Percentiles rank a stretch among this genome's conserved stretches.
These are phyloP conservation scores for Secale cereale DNA, from an alignment of 176 grass and related monocot genomes.

Conservation along the genomic window DNA sequence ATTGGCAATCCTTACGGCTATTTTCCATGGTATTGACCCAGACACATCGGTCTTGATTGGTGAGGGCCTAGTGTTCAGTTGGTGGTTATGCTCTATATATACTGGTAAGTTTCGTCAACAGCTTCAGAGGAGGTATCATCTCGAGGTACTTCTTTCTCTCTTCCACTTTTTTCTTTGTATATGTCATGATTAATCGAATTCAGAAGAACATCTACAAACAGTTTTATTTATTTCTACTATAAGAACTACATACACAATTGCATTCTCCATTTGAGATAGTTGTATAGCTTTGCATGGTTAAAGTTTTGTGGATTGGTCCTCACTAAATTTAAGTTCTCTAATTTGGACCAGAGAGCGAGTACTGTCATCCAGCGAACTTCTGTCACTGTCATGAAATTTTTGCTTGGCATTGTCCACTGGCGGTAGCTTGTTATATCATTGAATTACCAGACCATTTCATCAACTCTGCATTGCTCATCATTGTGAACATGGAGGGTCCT, in stretches of 20 bases:
- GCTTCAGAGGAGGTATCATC: constrained; percentile 66
- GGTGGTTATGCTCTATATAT: constrained; percentile 58
- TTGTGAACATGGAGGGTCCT: not conserved
- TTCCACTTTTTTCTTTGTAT: not conserved
- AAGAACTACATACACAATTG: not conserved
- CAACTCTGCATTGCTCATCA: not conserved
- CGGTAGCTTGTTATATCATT: not conserved
- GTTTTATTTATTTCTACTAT: not conserved
- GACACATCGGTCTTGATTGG: constrained; percentile 41
- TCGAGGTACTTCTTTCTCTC: constrained; percentile 38
- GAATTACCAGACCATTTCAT: not conserved
- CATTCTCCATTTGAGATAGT: not conserved
- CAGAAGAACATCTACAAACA: not conserved
- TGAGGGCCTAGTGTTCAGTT: constrained; percentile 56
- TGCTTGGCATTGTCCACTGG: not conserved
- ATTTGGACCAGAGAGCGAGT: not conserved
- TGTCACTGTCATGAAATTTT: not conserved
- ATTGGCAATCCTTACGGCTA: constrained; percentile 45
- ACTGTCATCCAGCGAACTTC: not conserved
- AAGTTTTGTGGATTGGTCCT: not conserved
- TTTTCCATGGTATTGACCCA: constrained; percentile 63
- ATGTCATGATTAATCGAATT: not conserved
- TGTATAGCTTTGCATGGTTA: constrained; percentile 6
- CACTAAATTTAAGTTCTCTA: not conserved
- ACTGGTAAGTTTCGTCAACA: constrained; percentile 29